phyloP scores from a whole-genome alignment of 495 filamentous ascomycete genomes.

The Daldinia loculata region DNA sequence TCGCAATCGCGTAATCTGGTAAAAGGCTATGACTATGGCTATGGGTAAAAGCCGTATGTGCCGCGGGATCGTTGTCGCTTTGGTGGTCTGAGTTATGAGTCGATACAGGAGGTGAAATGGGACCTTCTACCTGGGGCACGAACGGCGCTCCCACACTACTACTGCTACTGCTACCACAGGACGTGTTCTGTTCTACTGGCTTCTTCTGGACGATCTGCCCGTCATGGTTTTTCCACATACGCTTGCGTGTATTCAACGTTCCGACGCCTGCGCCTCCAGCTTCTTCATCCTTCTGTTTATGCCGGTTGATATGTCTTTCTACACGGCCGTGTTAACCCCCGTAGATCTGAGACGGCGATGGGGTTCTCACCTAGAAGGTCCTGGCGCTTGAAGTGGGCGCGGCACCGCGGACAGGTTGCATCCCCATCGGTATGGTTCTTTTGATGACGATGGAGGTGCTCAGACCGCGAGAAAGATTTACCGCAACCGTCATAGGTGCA shows the following conservation, averaged over 20 bases:
- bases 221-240: constrained; percentile 64
- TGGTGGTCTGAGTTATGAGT: constrained; percentile 28
- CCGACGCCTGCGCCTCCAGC: constrained; percentile 67
- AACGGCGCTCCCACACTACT: constrained; percentile 10
- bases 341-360: constrained; percentile 6
- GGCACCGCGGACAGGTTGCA: constrained; percentile 63
- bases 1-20: constrained; percentile 23
- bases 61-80: constrained; percentile 22
- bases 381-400: constrained; percentile 64
- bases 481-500: constrained; percentile 55
- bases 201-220: constrained; percentile 63
- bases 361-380: constrained; percentile 61
- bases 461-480: constrained; percentile 66
- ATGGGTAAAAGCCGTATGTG: constrained; percentile 15
- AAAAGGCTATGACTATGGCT: constrained; percentile 18
- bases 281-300: constrained; percentile 67
- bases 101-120: constrained; percentile 38
- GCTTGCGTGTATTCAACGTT: constrained; percentile 66
- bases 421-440: constrained; percentile 66
- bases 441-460: constrained; percentile 67
- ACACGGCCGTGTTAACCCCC: constrained; percentile 31
- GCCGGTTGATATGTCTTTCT: constrained; percentile 68
- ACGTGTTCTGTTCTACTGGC: constrained; percentile 40
- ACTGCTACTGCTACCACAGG: constrained; percentile 13
- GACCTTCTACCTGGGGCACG: constrained; percentile 22